Base-by-base conservation (phyloP, 495 filamentous ascomycete species). In the Oidiodendron maius region DNA sequence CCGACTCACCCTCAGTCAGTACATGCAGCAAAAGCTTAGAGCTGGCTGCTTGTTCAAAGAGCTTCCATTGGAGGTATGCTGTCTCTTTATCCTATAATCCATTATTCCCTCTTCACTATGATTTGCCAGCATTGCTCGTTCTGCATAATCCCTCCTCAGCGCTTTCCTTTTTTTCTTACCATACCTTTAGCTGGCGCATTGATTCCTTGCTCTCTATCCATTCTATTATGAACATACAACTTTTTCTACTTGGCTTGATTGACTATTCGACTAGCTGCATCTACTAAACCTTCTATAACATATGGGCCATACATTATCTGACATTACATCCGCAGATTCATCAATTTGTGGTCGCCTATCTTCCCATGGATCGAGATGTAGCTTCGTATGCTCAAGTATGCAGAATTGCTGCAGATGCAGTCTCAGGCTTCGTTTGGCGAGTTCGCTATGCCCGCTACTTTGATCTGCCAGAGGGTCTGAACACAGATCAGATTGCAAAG, bases 391-490 rank as follows among this genome's bases (percentile, higher is more conserved):
- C 46, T 4, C 17, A n/a, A 2, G 9, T 47, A 24, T 58, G 56
- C 36, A 17, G 39, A 24, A 34, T 8, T 11, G 45, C 46, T 22
- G 4, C 20, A 23, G 32, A 17, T 16, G 30, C 38, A 8, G 42
- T 55, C 17, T 46, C 46, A 16, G 11, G 42, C 3, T 50, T 44
- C 16, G 47, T 59, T 17, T 59, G 56, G 56, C 44, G 40, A 12
- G 12, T 46, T 5, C 48, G 52, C 6, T 54, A 43, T 23, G 13
- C 17, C 24, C 20, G 25, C 11, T 40, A 9, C 12, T 58, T 51
- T 20, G 55, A 58, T 36, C 40, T 35, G 25, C 17, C 46, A 21
- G 21, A 40, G 9, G 55, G 28, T 18, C 2, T 13, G 3, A 26
- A 4, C 2, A 28, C 17, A 18, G 4, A 36, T 12, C 20, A 48